Percentiles rank a stretch among this genome's conserved stretches.
Conservation (phyloP, 257 asterid genomes). For the Plantago major region DNA sequence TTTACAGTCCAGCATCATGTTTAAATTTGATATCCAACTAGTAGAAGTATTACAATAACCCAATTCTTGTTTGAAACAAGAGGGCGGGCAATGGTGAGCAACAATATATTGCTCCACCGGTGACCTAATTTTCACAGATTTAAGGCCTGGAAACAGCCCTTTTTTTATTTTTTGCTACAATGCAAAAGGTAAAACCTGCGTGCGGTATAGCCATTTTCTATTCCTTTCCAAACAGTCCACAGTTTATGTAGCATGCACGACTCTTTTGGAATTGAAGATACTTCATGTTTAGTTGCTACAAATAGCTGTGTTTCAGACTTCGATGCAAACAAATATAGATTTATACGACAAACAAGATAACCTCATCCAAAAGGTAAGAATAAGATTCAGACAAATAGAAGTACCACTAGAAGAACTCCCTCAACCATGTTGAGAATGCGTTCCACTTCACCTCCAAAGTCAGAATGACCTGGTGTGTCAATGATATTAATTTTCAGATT, state of each 20-base stretch:
- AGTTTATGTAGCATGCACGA: neutral
- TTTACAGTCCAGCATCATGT: neutral
- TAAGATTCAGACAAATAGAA: neutral
- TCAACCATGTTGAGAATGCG: conserved; percentile 99
- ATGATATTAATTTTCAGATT: conserved; percentile 86
- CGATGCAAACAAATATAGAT: neutral
- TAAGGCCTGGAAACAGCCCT: too few species aligned
- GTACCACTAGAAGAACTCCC: conserved; percentile 98
- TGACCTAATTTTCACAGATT: too few species aligned
- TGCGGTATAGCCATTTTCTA: too few species aligned
- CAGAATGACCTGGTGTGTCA: conserved; percentile 99
- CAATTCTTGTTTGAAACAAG: conserved; percentile 4
- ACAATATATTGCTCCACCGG: too few species aligned
- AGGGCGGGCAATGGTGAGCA: too few species aligned
- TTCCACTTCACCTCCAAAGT: conserved; percentile 99
- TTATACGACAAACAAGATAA: neutral
- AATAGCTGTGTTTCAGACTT: neutral
- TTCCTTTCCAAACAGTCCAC: too few species aligned
- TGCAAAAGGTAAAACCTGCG: too few species aligned
- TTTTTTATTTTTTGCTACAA: too few species aligned
- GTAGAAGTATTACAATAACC: neutral
- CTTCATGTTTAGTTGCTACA: neutral
- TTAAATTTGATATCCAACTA: neutral
- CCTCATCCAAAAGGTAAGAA: neutral
- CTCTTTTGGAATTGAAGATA: conserved; percentile 9